Base-by-base conservation (phyloP, 2,329 filamentous ascomycete species). In the Seiridium unicorne region DNA sequence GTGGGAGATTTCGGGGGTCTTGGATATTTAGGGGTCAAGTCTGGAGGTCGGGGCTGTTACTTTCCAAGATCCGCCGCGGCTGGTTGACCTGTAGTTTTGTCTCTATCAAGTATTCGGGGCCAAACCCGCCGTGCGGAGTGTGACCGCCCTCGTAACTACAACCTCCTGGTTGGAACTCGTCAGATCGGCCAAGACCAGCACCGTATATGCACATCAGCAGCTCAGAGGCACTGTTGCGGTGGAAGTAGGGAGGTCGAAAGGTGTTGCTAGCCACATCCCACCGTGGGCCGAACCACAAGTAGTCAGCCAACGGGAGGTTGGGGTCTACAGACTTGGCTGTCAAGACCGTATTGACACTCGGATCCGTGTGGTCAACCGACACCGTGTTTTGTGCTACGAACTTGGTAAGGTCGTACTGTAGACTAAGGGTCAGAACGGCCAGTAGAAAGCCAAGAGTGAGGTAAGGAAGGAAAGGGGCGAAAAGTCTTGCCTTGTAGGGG, bases 251-350 rank as follows among this genome's bases (percentile, higher is more conserved):
- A 7, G 81, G 80, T 4, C 82, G 77, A 74, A 84, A 85, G 0
- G 82, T 85, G 44, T 76, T 78, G 58, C 83, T 79, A 0, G 79
- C 78, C 2, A 85, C 82, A 32, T 85, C 77, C 83, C 84, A 87
- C 26, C 83, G 76, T 0, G 84, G 84, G 0, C 82, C 82, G 69
- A 87, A 86, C 69, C 84, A 83, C 60, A 86, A 79, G 64, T 86
- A 86, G 70, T 87, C 84, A 1, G 80, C 81, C 5, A 81, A 73
- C 6, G 81, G 79, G 0, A 82, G 81, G 8, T 81, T 80, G 0
- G 78, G 73, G 60, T 78, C 76, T 13, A 72, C 77, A 32, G 81
- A 82, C 58, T 77, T 81, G 8, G 81, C 81, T 2, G 84, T 85
- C 5, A 85, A 74, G 6, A 87, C 84, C 0, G 81, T 84, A 71